Evolutionary conservation across 495 filamentous ascomycete species (phyloP).

Genomic region (Xylaria bambusicola): DNA sequence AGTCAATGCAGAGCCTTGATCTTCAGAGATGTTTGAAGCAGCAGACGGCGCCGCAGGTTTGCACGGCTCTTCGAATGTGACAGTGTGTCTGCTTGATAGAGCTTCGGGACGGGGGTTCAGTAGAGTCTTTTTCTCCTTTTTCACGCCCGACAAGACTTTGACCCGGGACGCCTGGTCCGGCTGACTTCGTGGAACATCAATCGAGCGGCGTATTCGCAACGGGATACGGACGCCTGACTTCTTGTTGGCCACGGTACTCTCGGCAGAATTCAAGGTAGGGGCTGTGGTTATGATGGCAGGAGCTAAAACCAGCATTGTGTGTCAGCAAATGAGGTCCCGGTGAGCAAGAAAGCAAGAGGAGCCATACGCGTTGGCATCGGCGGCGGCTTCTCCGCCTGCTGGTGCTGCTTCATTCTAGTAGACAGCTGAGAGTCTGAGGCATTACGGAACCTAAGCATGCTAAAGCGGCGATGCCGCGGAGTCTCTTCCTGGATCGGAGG

Average conservation of each 20-base stretch:
- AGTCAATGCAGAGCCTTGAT: slow-evolving; percentile 65
- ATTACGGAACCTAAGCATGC: slow-evolving; percentile 87
- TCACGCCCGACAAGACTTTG: slow-evolving; percentile 21
- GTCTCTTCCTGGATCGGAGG: slow-evolving; percentile 49
- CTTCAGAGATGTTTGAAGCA: slow-evolving; percentile 65
- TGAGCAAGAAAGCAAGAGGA: slow-evolving; percentile 9
- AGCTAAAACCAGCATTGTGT: slow-evolving; percentile 47
- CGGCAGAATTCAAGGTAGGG: slow-evolving; percentile 71
- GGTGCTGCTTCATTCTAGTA: slow-evolving; percentile 72
- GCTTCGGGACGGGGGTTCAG: slow-evolving; percentile 44
- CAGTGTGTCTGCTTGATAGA: slow-evolving; percentile 43
- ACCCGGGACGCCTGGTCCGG: slow-evolving; percentile 31
- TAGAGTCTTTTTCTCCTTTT: slow-evolving; percentile 42
- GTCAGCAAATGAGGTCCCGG: slow-evolving; percentile 15
- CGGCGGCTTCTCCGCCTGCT: slow-evolving; percentile 58
- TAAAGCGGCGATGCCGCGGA: slow-evolving; percentile 71
- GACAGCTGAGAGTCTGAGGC: slow-evolving; percentile 92
- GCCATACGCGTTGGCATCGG: slow-evolving; percentile 72
- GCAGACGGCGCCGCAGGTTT: slow-evolving; percentile 56
- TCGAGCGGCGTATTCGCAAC: slow-evolving; percentile 45
- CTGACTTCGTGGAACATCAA: slow-evolving; percentile 42
- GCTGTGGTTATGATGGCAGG: slow-evolving; percentile 93
- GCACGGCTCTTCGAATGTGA: slow-evolving; percentile 69
- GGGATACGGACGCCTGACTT: slow-evolving; percentile 53
- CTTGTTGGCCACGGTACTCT: slow-evolving; percentile 49